phyloP scores from a whole-genome alignment of 768 basidiomycete genomes.

The Auricularia heimuer region DNA sequence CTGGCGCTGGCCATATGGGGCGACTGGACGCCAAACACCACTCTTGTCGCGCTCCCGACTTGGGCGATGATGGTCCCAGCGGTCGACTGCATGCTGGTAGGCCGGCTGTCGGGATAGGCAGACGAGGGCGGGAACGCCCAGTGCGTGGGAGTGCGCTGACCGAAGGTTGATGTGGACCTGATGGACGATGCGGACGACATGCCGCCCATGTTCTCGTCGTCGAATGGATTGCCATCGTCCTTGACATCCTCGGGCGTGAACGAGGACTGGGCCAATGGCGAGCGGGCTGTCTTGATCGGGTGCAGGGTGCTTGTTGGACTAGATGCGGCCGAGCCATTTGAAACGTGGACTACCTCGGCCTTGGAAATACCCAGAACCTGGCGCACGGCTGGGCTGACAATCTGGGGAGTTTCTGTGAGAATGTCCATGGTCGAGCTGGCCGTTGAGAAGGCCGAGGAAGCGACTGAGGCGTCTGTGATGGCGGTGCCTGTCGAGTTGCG shows the following conservation, averaged over 20 bases:
- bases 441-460: slow-evolving; percentile 63
- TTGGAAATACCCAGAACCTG: slow-evolving; percentile 70
- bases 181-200: neutral
- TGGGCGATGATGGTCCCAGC: slow-evolving; percentile 27
- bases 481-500: slow-evolving; percentile 46
- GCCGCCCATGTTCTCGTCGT: neutral
- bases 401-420: slow-evolving; percentile 62
- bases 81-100: slow-evolving; percentile 1
- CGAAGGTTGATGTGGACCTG: neutral
- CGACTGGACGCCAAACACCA: slow-evolving; percentile 44
- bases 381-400: slow-evolving; percentile 34
- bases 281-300: slow-evolving; percentile 26
- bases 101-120: neutral
- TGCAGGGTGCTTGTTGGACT: slow-evolving; percentile 1
- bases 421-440: slow-evolving; percentile 72
- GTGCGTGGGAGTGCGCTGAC: neutral
- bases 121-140: neutral
- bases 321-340: slow-evolving; percentile 10
- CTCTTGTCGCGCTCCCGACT: slow-evolving; percentile 55
- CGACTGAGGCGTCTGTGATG: slow-evolving; percentile 40
- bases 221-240: neutral
- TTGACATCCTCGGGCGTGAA: slow-evolving; percentile 59
- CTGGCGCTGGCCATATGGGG: neutral
- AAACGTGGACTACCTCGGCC: slow-evolving; percentile 65
- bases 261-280: slow-evolving; percentile 60